Evolutionary conservation across 768 basidiomycete genomes (phyloP).

Genomic region (Suillus subalutaceus): DNA sequence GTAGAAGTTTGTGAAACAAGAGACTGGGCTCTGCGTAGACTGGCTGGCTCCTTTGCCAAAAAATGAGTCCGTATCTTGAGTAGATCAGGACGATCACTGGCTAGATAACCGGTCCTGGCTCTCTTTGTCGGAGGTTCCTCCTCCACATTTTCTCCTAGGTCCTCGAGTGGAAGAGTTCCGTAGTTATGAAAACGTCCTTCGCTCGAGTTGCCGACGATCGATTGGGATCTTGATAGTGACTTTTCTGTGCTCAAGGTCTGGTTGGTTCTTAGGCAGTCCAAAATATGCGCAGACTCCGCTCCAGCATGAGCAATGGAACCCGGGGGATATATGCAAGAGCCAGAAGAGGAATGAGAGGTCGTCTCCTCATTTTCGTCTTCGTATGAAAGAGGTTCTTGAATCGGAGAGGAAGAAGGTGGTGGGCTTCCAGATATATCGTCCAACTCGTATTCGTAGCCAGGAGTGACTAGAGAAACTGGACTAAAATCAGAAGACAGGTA

Average conservation of each 20-base stretch:
- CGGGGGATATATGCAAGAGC: not conserved
- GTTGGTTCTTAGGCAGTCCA: not conserved
- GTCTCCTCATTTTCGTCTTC: not conserved
- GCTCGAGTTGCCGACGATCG: not conserved
- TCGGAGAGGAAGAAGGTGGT: slow-evolving; percentile 4
- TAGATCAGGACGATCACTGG: slow-evolving; percentile 6
- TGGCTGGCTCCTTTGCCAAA: slow-evolving; percentile 39
- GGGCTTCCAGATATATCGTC: not conserved
- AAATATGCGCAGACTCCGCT: too few species aligned
- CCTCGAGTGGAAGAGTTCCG: not conserved
- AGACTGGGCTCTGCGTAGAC: slow-evolving; percentile 43
- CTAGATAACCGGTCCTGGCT: slow-evolving; percentile 16
- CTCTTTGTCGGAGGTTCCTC: slow-evolving; percentile 18
- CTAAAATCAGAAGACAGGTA: not conserved
- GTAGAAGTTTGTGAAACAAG: slow-evolving; percentile 35
- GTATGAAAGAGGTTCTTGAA: not conserved
- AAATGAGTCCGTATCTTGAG: slow-evolving; percentile 14
- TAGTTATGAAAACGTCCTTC: not conserved
- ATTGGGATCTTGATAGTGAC: not conserved
- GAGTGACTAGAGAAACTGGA: not conserved
- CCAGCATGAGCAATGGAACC: not conserved
- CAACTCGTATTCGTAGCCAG: not conserved
- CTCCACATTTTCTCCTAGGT: not conserved
- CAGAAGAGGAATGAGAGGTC: not conserved
- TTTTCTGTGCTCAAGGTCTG: not conserved